Conservation (phyloP, 2,329 filamentous ascomycete species). For the Penicillium capsulatum region DNA sequence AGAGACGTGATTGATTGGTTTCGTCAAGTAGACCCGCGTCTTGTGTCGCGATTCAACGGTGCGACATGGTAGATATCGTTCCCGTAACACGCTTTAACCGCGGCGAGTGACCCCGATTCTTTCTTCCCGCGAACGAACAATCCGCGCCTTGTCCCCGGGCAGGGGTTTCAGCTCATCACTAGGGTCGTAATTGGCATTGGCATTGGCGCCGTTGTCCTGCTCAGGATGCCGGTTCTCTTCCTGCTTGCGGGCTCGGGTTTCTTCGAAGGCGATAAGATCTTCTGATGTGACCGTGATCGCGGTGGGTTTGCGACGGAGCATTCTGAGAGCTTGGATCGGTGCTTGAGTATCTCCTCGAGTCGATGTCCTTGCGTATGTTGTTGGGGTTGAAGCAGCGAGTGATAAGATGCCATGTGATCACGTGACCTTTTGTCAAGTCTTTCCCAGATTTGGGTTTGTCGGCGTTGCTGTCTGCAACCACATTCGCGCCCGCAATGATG, state of each 20-base stretch:
- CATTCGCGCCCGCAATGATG: conserved; percentile 21
- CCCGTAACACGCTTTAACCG: conserved; percentile 17
- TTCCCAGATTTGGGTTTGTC: conserved; percentile 5
- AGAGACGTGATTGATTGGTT: no score
- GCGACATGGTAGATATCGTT: no score
- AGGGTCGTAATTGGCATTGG: conserved; percentile 38
- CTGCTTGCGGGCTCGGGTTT: conserved; percentile 34
- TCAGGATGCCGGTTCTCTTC: conserved; percentile 27
- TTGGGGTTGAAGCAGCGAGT: no score
- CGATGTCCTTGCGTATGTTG: no score
- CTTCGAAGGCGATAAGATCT: conserved; percentile 47
- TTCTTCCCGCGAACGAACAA: conserved; percentile 46
- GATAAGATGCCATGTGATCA: not conserved
- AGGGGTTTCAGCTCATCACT: conserved; percentile 50
- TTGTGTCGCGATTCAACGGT: no score
- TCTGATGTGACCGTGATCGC: conserved; percentile 49
- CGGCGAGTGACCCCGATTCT: conserved; percentile 39
- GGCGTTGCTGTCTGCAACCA: conserved; percentile 1
- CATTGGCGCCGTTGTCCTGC: conserved; percentile 18
- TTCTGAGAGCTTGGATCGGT: conserved; percentile 18
- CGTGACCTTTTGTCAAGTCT: conserved; percentile 1
- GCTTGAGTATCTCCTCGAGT: conserved; percentile 6
- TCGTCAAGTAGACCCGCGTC: no score
- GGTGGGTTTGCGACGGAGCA: conserved; percentile 51
- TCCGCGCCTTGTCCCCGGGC: conserved; percentile 47